These are phyloP conservation scores for Corchorus olitorius DNA, from an alignment of 345 rosid species.

Conservation along the genomic window DNA sequence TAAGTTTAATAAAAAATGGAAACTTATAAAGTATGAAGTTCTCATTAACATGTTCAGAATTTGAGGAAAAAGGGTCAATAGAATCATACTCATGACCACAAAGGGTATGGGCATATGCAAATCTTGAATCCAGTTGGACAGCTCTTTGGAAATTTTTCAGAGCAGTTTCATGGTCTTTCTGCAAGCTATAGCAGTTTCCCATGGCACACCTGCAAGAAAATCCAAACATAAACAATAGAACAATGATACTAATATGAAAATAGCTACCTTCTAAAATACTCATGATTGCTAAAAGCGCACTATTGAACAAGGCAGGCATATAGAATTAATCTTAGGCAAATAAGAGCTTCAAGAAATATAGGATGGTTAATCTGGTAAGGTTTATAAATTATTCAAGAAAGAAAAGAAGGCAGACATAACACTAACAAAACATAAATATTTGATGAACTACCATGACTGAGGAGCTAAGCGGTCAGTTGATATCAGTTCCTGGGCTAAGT, in stretches of 20 bases:
- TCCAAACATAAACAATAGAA: conserved; percentile 12
- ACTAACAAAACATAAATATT: background rate
- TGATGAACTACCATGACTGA: conserved; percentile 73
- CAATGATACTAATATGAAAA: conserved; percentile 4
- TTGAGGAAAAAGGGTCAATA: background rate
- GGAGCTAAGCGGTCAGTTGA: conserved; percentile 96
- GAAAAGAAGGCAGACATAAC: background rate
- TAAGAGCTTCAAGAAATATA: conserved; percentile 10
- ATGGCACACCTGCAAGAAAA: conserved; percentile 83
- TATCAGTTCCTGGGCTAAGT: conserved; percentile 88
- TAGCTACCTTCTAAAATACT: background rate
- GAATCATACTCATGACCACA: conserved; percentile 94
- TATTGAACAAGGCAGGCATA: conserved; percentile 1
- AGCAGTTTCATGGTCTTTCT: conserved; percentile 98
- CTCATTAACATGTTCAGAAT: background rate
- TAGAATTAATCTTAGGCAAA: conserved; percentile 12
- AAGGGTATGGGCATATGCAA: conserved; percentile 92
- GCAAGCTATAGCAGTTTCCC: conserved; percentile 98
- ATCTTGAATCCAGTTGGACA: conserved; percentile 81
- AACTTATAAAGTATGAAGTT: conserved; percentile 12
- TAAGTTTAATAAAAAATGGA: conserved; percentile 19
- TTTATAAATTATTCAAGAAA: background rate
- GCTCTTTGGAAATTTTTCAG: conserved; percentile 92
- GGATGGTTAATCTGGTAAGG: background rate
- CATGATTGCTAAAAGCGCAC: conserved; percentile 6